Percentiles rank a stretch among this genome's conserved stretches.
Evolutionary conservation across 257 asterid species (phyloP).

Genomic region (Lantana camara): DNA sequence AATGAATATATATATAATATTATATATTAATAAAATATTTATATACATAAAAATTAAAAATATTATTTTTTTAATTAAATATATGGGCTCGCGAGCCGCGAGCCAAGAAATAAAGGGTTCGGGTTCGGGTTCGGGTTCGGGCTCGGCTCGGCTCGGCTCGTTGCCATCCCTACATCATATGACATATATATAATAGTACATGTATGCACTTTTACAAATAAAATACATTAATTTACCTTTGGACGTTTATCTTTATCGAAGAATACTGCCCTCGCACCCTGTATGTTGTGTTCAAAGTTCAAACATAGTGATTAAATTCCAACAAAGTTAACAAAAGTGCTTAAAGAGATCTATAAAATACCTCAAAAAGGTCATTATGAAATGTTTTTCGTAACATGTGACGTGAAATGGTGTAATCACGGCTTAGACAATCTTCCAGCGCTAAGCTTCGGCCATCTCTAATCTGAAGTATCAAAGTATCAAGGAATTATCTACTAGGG

Average conservation of each 20-base stretch:
- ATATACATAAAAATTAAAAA: too few species aligned
- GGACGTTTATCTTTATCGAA: conserved; percentile 13
- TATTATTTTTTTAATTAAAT: too few species aligned
- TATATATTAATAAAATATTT: too few species aligned
- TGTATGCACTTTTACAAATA: not conserved
- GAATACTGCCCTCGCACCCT: conserved; percentile 5
- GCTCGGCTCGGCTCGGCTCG: too few species aligned
- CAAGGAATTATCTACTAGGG: too few species aligned
- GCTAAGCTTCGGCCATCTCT: conserved; percentile 16
- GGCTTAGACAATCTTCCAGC: not conserved
- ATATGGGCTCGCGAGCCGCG: too few species aligned
- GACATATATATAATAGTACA: not conserved
- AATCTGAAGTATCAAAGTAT: not conserved
- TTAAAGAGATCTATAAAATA: not conserved
- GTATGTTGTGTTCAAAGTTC: not conserved
- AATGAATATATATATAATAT: not conserved
- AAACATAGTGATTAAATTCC: not conserved
- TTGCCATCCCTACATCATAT: not conserved
- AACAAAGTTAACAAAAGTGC: too few species aligned
- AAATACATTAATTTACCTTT: not conserved
- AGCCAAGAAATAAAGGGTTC: too few species aligned
- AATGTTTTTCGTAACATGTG: not conserved
- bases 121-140: too few species aligned
- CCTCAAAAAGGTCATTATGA: conserved; percentile 7
- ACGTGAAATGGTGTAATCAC: not conserved